Evolutionary conservation across 345 rosid genomes (phyloP).

Genomic region (Aegle marmelos): DNA sequence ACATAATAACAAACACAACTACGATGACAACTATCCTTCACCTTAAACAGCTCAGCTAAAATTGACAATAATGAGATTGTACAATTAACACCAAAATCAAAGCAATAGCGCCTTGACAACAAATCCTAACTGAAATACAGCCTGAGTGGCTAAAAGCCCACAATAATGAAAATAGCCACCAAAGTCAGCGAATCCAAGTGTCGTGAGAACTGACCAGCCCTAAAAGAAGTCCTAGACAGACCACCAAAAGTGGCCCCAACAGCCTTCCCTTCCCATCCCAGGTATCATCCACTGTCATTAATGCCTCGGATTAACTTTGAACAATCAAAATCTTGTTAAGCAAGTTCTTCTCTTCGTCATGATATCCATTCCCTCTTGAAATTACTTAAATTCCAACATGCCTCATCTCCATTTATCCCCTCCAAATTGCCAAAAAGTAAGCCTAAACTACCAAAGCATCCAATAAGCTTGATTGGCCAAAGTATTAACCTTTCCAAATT

Average conservation of each 20-base stretch:
- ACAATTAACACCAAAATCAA: neutral
- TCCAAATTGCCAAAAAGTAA: constrained; percentile 61
- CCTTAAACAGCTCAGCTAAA: neutral
- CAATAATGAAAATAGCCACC: neutral
- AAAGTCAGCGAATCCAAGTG: neutral
- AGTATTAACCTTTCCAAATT: constrained; percentile 52
- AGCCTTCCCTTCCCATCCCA: too few species aligned
- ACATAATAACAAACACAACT: too few species aligned
- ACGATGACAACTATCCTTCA: neutral
- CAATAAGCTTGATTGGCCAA: constrained; percentile 56
- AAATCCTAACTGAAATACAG: neutral
- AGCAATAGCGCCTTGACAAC: neutral
- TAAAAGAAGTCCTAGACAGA: neutral
- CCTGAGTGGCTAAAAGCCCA: neutral
- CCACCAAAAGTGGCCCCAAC: neutral
- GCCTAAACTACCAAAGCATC: constrained; percentile 56
- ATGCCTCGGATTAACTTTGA: constrained; percentile 73
- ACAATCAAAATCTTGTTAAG: constrained; percentile 58
- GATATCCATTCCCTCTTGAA: constrained; percentile 36
- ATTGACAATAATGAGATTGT: neutral
- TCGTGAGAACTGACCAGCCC: neutral
- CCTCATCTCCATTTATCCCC: constrained; percentile 46
- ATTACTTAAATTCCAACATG: constrained; percentile 34
- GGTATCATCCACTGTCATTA: constrained; percentile 60
- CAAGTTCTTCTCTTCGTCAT: constrained; percentile 51